A percentile compares a stretch with the other conserved stretches of the same genome.
These are phyloP conservation scores for Dittrichia graveolens DNA, from an alignment of 129 eudicot genomes.

Conservation along the genomic window DNA sequence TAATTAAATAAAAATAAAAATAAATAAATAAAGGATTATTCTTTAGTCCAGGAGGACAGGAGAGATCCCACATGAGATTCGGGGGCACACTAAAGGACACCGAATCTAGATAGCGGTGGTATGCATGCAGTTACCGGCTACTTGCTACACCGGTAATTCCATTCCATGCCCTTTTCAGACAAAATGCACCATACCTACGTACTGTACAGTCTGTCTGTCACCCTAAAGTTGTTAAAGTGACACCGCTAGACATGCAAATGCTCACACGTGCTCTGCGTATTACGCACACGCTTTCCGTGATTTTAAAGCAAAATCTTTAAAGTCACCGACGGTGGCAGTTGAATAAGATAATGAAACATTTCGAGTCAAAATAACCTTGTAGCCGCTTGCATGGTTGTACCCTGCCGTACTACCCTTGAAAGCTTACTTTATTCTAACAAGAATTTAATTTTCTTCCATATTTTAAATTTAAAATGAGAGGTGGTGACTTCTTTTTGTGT, in stretches of 20 bases:
- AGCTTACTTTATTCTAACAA: too few relatives aligned
- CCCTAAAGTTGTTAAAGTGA: slow-evolving; percentile 27
- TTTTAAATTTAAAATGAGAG: too few relatives aligned
- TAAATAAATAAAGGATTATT: not conserved
- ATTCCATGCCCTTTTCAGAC: not conserved
- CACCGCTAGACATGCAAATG: slow-evolving; percentile 31
- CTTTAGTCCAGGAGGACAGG: not conserved
- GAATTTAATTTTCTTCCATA: too few relatives aligned
- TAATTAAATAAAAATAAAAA: too few relatives aligned
- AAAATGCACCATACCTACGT: not conserved
- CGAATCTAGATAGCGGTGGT: slow-evolving; percentile 22
- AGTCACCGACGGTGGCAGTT: slow-evolving; percentile 23
- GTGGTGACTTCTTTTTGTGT: too few relatives aligned
- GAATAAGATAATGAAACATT: not conserved
- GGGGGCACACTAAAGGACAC: slow-evolving; percentile 19
- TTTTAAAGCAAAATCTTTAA: not conserved
- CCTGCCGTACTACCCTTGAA: not conserved
- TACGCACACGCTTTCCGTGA: slow-evolving; percentile 14
- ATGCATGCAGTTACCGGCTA: slow-evolving; percentile 8
- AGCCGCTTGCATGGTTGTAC: not conserved
- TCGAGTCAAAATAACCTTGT: not conserved
- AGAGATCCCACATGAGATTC: slow-evolving; percentile 1
- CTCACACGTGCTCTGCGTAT: slow-evolving; percentile 27
- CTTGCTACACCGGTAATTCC: slow-evolving; percentile 18
- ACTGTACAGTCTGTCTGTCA: slow-evolving; percentile 12